Percentiles rank a stretch among this genome's conserved stretches.
phyloP scores from a whole-genome alignment of 2,329 filamentous ascomycete species.

The Thielaviopsis populi region DNA sequence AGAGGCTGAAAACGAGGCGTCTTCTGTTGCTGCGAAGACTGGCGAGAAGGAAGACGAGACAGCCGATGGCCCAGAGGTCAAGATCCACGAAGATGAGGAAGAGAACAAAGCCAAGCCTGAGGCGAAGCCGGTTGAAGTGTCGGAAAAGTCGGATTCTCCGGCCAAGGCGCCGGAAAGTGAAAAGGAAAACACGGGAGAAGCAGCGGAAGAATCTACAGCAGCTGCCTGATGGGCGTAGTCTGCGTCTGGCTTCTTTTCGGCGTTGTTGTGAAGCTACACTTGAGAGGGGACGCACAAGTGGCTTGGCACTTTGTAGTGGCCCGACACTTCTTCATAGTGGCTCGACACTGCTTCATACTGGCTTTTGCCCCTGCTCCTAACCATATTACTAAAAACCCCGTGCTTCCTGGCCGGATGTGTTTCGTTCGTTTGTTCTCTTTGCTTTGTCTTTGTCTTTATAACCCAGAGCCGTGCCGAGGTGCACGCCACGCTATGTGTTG shows the following conservation, averaged over 20 bases:
- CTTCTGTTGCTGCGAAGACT: conserved; percentile 17
- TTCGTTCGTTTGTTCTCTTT: not conserved
- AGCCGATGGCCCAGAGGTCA: not conserved
- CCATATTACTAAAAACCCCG: not conserved
- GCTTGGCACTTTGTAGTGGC: not conserved
- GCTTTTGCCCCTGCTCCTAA: not conserved
- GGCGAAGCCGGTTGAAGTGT: not conserved
- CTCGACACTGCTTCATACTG: not conserved
- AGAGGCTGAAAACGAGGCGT: conserved; percentile 16
- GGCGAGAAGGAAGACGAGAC: conserved; percentile 13
- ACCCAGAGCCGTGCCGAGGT: not conserved
- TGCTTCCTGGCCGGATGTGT: not conserved
- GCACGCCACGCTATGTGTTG: not conserved
- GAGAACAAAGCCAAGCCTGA: conserved; percentile 14
- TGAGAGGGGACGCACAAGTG: not conserved
- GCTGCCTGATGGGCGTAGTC: not conserved
- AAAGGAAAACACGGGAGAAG: conserved; percentile 2
- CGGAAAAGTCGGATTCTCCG: not conserved
- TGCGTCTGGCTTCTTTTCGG: not conserved
- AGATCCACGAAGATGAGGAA: conserved; percentile 11
- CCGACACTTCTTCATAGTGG: not conserved
- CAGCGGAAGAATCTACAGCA: not conserved
- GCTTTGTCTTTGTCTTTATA: not conserved
- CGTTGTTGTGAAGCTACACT: not conserved
- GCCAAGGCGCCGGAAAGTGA: conserved; percentile 6